These are phyloP conservation scores for Pisolithus microcarpus DNA, from an alignment of 768 basidiomycete genomes.

Conservation along the genomic window DNA sequence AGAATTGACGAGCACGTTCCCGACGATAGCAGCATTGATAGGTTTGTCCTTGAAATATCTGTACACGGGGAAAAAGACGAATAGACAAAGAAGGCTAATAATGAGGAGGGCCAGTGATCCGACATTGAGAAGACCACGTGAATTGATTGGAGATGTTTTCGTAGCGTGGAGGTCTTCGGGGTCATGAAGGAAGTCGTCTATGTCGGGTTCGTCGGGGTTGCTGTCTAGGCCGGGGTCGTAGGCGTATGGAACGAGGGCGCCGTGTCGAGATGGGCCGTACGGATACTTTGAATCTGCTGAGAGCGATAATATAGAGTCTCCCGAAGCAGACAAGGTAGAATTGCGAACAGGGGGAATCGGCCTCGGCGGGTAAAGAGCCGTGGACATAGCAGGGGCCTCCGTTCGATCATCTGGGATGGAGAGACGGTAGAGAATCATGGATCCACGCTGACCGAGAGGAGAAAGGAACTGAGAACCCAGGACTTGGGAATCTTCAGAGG, in stretches of 20 bases:
- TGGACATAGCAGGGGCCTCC: slow-evolving; percentile 8
- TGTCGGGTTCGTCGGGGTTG: slow-evolving; percentile 45
- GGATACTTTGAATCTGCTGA: slow-evolving; percentile 65
- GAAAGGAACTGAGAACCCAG: slow-evolving; percentile 23
- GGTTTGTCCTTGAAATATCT: slow-evolving; percentile 22
- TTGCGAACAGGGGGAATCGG: slow-evolving; percentile 22
- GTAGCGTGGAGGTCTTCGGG: slow-evolving; percentile 32
- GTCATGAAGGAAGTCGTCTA: slow-evolving; percentile 74
- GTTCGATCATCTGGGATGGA: slow-evolving; percentile 28
- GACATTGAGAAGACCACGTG: slow-evolving; percentile 62
- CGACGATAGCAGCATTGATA: slow-evolving; percentile 42
- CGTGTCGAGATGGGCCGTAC: slow-evolving; percentile 23
- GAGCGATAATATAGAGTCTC: slow-evolving; percentile 42
- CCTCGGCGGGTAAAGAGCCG: slow-evolving; percentile 26
- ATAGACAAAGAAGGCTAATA: slow-evolving; percentile 57
- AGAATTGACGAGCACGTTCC: slow-evolving; percentile 60
- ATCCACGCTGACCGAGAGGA: slow-evolving; percentile 34
- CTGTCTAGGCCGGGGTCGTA: slow-evolving; percentile 61
- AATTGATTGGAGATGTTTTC: slow-evolving; percentile 21
- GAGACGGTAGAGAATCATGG: slow-evolving; percentile 65
- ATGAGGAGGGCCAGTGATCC: slow-evolving; percentile 59
- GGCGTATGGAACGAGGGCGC: slow-evolving; percentile 56
- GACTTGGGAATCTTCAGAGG: slow-evolving; percentile 39
- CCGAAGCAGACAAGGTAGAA: slow-evolving; percentile 46
- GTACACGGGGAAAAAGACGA: slow-evolving; percentile 77